A percentile compares a stretch with the other conserved stretches of the same genome.
Evolutionary conservation across 78 protist genomes (phyloP).

Genomic region (Dictyostelium brefeldianum): DNA sequence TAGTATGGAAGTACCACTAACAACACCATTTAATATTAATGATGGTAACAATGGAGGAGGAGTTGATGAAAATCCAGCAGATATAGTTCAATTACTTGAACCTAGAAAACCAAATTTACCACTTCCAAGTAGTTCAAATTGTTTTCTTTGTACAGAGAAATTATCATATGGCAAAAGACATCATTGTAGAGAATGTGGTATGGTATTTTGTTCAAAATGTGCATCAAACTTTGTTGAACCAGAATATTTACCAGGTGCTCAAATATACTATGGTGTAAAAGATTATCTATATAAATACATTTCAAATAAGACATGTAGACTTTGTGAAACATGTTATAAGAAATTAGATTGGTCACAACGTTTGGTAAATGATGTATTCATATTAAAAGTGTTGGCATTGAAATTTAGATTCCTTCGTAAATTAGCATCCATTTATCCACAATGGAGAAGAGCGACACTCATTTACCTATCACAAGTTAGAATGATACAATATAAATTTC

Average conservation of each 20-base stretch:
- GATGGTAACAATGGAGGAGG: neutral
- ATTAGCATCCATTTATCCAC: conserved; percentile 20
- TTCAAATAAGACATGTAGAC: conserved; percentile 14
- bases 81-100: neutral
- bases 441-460: conserved; percentile 40
- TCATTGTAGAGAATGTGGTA: conserved; percentile 80
- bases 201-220: conserved; percentile 51
- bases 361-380: neutral
- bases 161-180: conserved; percentile 13
- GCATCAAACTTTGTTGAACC: conserved; percentile 1
- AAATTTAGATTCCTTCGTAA: conserved; percentile 27
- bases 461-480: conserved; percentile 48
- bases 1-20: neutral
- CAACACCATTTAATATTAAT: neutral
- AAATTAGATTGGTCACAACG: neutral
- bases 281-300: conserved; percentile 1
- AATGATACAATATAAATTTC: conserved; percentile 53
- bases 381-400: conserved; percentile 24
- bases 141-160: conserved; percentile 27
- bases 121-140: neutral
- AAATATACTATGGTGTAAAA: conserved; percentile 17
- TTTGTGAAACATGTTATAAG: conserved; percentile 19
- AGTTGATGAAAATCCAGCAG: neutral
- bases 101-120: conserved; percentile 33
- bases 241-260: neutral